Base-by-base conservation (phyloP, 148 eudicot species). In the Gaultheria prostrata region DNA sequence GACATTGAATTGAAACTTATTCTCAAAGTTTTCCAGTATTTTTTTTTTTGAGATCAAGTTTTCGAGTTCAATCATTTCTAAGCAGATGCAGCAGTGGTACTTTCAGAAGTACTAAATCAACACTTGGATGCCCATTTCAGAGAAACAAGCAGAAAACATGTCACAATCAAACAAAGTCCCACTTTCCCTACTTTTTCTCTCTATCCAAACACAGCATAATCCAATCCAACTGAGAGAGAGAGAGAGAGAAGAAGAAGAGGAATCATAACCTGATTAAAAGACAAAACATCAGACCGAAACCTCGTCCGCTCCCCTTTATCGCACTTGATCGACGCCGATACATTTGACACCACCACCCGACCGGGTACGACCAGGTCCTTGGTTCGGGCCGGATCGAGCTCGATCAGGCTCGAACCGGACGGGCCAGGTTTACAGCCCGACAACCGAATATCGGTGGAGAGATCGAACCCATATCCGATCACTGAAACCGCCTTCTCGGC, bases 241-340 rank as follows among this genome's bases (percentile, higher is more conserved):
- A 56, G 61, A 57, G n/a, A 57, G 63, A 57, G 8, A 10, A 46
- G 50, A 48, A 10, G 11, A 9, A 48, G 50, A 48, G 7, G 11
- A 13, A 85, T 54, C 54, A 12, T 24, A 20, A 96, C 99, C 92
- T 92, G 97, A 59, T 85, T 92, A 83, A 97, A 97, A 71, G 93
- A 85, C 20, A 97, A 92, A 30, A 92, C 90, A 79, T 97, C 99
- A 51, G 99, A 97, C 71, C 92, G 89, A 78, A 97, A 94, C 83
- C 99, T 90, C 9, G 93, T 97, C 48, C 97, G 93, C 83, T 97
- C 99, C 69, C 99, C 99, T 86, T 94, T 97, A 88, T 93, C 99
- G 80, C 94, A 93, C 91, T 93, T 93, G 67, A 97, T 94, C 78
- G 90, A 82, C 51, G 85, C 57, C 39, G 95, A 89, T 0, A 91